Conservation (phyloP, 2,329 filamentous ascomycete species). For the Cytospora piceae region DNA sequence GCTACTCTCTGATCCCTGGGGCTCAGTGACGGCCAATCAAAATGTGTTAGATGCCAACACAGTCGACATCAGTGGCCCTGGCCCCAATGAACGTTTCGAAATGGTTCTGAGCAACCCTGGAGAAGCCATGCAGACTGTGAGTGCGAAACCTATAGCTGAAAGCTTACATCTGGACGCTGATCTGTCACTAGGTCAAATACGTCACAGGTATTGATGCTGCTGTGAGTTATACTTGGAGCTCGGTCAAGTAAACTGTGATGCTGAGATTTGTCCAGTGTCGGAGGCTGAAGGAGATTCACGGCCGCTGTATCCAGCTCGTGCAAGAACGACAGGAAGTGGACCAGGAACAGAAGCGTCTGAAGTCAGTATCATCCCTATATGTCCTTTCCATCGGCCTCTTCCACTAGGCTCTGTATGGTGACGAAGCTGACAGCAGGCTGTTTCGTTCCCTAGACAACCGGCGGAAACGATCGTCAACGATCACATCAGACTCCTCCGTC, state of each 20-base stretch:
- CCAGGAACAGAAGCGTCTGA: slow-evolving; percentile 3
- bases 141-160: neutral
- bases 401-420: neutral
- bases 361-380: neutral
- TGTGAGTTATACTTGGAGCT: slow-evolving; percentile 4
- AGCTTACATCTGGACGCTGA: neutral
- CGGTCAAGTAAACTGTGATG: neutral
- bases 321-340: slow-evolving; percentile 9
- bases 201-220: slow-evolving; percentile 17
- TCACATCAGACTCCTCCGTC: slow-evolving; percentile 38
- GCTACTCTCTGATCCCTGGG: neutral
- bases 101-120: neutral
- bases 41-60: neutral
- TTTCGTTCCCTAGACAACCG: slow-evolving; percentile 29
- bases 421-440: neutral
- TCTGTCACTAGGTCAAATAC: slow-evolving; percentile 3
- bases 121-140: slow-evolving; percentile 19
- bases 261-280: slow-evolving; percentile 4
- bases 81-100: slow-evolving; percentile 13
- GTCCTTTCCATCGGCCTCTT: neutral
- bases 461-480: slow-evolving; percentile 33
- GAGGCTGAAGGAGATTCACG: slow-evolving; percentile 8
- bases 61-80: slow-evolving; percentile 21
- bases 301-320: neutral
- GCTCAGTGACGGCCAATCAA: slow-evolving; percentile 7